Evolutionary conservation across 2,329 filamentous ascomycete genomes (phyloP), one percentile per base, ranked within the genome.

Genomic region (Aspergillus quadricinctus): DNA sequence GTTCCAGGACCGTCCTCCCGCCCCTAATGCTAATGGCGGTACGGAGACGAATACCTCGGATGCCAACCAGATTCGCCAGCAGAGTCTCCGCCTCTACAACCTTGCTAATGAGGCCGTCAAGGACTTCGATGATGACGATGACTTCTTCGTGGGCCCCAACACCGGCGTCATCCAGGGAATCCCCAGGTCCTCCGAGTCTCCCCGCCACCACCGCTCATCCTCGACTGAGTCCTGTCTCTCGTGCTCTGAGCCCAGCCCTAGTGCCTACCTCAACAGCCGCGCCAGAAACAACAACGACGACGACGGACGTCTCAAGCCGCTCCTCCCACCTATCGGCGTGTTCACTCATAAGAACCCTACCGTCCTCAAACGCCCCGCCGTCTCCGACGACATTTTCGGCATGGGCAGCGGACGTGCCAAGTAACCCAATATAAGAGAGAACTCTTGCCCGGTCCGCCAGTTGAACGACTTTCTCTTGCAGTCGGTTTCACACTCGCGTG

Each of bases 221-320:
- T 60, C 56, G 23, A 52, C 40, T 6, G 55, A 60, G 35, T 60
- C 60, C 2, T 54, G 57, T 11, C 48, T 57, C 35, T 64, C 61
- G 0, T 64, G 60, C 3, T 62, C 62, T 7, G 56, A 56, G n/a
- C 55, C 59, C 37, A 63, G 64, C 40, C 63, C 62, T 48, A 53
- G 48, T 17, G 43, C 49, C 17, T 40, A 56, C 31, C 31, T 37
- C 53, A 55, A 55, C 48, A 49, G 45, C 40, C 57, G 55, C 10
- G 29, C 28, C 55, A 59, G 53, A 14, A 46, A 27, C 19, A 46
- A 27, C 19, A 52, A 56, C 8, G 60, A 60, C 17, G 55, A 50
- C 2, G 7, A 37, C 14, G 31, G 31, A 7, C 31, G 31, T 17
- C 14, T 35, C 14, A 59, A 48, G 35, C 17, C 53, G 14, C 45